A percentile compares a stretch with the other conserved stretches of the same genome.
phyloP scores from a whole-genome alignment of 2,329 filamentous ascomycete species.

The Chalara sp. region DNA sequence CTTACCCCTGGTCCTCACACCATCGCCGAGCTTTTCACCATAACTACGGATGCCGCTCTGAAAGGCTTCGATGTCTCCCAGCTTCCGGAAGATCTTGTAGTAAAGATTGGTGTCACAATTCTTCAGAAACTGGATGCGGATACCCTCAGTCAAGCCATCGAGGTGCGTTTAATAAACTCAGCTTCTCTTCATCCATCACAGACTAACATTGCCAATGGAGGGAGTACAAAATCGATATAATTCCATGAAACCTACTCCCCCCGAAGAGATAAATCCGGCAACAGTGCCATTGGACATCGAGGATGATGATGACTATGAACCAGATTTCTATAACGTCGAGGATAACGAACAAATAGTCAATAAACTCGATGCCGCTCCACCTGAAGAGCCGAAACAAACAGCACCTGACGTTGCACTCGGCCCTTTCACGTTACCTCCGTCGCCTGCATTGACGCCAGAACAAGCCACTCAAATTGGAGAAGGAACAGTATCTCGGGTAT shows the following conservation, averaged over 20 bases:
- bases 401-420: conserved; percentile 48
- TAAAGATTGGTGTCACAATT: conserved; percentile 75
- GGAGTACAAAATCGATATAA: conserved; percentile 44
- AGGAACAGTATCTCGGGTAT: conserved; percentile 68
- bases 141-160: conserved; percentile 65
- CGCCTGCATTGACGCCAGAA: conserved; percentile 64
- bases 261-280: conserved; percentile 42
- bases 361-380: conserved; percentile 65
- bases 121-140: conserved; percentile 64
- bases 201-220: conserved; percentile 19
- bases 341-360: conserved; percentile 72
- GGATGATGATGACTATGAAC: conserved; percentile 91
- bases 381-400: conserved; percentile 43
- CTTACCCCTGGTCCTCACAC: conserved; percentile 70
- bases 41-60: conserved; percentile 69
- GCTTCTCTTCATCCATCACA: not conserved
- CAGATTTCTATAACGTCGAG: conserved; percentile 68
- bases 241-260: conserved; percentile 24
- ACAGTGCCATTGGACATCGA: conserved; percentile 38
- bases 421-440: conserved; percentile 72
- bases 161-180: conserved; percentile 37
- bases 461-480: conserved; percentile 69
- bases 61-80: conserved; percentile 77
- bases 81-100: conserved; percentile 67
- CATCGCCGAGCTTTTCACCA: conserved; percentile 77